Percentiles rank a stretch among this genome's conserved stretches.
Conservation (phyloP, 805 yeast genomes). For the Metschnikowia gruessii region DNA sequence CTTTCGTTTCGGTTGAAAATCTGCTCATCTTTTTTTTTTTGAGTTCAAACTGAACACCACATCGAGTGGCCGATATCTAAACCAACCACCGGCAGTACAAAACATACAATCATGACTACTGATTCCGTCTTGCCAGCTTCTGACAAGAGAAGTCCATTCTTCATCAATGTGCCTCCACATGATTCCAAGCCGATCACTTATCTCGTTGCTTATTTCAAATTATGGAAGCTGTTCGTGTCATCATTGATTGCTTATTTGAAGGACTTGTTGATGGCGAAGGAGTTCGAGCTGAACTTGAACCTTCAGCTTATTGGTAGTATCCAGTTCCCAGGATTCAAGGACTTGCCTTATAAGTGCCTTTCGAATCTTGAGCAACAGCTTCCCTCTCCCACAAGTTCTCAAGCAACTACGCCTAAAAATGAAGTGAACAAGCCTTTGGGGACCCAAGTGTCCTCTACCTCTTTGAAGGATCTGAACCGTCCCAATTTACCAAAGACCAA, state of each 20-base stretch:
- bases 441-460: slow-evolving; percentile 1
- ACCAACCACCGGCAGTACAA: not conserved
- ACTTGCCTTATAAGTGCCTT: slow-evolving; percentile 28
- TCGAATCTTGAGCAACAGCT: slow-evolving; percentile 15
- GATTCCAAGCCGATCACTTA: slow-evolving; percentile 41
- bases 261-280: slow-evolving; percentile 49
- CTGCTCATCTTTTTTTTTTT: too few relatives aligned
- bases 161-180: slow-evolving; percentile 35
- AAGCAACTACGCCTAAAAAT: slow-evolving; percentile 14
- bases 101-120: not conserved
- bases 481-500: slow-evolving; percentile 27
- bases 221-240: slow-evolving; percentile 40
- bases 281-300: slow-evolving; percentile 34
- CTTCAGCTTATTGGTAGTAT: slow-evolving; percentile 38
- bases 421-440: slow-evolving; percentile 14
- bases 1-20: too few relatives aligned
- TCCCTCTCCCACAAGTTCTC: slow-evolving; percentile 14
- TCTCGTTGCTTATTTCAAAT: slow-evolving; percentile 37
- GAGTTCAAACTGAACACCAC: too few relatives aligned
- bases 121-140: slow-evolving; percentile 28
- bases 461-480: slow-evolving; percentile 16
- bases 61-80: not conserved
- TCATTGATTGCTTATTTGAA: slow-evolving; percentile 36
- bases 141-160: slow-evolving; percentile 38
- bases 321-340: slow-evolving; percentile 45